Percentiles rank a stretch among this genome's conserved stretches.
These are phyloP conservation scores for Neofusicoccum umdonicola DNA, from an alignment of 2,329 filamentous ascomycete genomes.

Conservation along the genomic window DNA sequence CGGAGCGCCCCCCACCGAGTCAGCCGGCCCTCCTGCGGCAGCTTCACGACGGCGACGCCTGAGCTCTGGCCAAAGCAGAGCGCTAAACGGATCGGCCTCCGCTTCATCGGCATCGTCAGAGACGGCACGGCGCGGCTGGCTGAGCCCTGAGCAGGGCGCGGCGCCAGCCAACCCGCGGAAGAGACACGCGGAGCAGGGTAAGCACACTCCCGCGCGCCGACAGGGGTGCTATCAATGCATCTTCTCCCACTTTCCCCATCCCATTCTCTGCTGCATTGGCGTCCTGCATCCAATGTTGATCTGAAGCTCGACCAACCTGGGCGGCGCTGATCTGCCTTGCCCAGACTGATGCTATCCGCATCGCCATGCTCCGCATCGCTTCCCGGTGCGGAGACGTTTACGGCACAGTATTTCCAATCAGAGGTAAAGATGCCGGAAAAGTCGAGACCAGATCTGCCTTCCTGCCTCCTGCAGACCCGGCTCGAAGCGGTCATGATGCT, in stretches of 20 bases:
- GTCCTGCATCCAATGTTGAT: slow-evolving; percentile 12
- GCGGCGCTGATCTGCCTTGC: slow-evolving; percentile 12
- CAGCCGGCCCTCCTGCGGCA: neutral
- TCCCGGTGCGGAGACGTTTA: neutral
- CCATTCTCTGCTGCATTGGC: slow-evolving; percentile 7
- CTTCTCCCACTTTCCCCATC: neutral
- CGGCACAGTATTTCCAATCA: neutral
- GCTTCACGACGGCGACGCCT: slow-evolving; percentile 7
- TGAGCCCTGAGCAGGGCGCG: slow-evolving; percentile 1
- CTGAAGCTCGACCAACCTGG: neutral
- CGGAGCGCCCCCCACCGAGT: neutral
- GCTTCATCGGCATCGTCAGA: neutral
- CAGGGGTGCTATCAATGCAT: slow-evolving; percentile 7
- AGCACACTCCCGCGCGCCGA: neutral
- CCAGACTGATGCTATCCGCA: slow-evolving; percentile 9
- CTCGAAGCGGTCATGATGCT: neutral
- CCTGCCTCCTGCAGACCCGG: neutral
- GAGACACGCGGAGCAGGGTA: slow-evolving; percentile 4
- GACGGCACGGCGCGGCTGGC: slow-evolving; percentile 5
- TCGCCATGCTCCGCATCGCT: neutral
- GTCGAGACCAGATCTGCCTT: slow-evolving; percentile 11
- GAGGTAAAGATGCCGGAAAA: neutral
- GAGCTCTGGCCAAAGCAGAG: slow-evolving; percentile 8
- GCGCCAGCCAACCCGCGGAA: slow-evolving; percentile 10
- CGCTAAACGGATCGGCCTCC: neutral